Conservation (phyloP, 2,329 filamentous ascomycete genomes). For the Cordyceps fumosorosea region DNA sequence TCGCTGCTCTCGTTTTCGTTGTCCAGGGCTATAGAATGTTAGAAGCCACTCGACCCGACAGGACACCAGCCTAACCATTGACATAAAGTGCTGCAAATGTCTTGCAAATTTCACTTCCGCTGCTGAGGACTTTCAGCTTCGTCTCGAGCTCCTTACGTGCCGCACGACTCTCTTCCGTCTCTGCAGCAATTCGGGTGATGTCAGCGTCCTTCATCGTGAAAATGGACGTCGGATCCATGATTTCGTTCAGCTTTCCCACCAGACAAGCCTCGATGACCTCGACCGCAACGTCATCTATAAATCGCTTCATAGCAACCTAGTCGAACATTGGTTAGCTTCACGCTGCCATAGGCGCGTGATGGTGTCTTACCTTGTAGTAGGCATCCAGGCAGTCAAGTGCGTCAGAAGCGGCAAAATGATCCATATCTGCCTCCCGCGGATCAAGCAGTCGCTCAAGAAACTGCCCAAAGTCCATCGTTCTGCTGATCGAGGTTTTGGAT, state of each 20-base stretch:
- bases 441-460: neutral
- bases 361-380: neutral
- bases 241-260: neutral
- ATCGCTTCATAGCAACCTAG: neutral
- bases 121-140: neutral
- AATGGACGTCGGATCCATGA: neutral
- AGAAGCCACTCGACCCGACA: no score
- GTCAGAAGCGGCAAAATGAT: neutral
- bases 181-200: neutral
- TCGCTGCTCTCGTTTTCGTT: no score
- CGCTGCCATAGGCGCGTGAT: no score
- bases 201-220: neutral
- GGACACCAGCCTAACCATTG: no score
- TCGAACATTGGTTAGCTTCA: neutral
- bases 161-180: neutral
- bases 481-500: neutral
- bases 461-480: neutral
- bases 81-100: no score
- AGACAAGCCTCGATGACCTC: neutral
- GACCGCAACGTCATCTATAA: neutral
- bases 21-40: no score
- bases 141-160: neutral
- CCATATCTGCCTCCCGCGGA: neutral
- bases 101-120: no score
- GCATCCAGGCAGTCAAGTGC: neutral